Evolutionary conservation across 306 rosid species (phyloP).

Genomic region (Trichosanthes cucumerina): DNA sequence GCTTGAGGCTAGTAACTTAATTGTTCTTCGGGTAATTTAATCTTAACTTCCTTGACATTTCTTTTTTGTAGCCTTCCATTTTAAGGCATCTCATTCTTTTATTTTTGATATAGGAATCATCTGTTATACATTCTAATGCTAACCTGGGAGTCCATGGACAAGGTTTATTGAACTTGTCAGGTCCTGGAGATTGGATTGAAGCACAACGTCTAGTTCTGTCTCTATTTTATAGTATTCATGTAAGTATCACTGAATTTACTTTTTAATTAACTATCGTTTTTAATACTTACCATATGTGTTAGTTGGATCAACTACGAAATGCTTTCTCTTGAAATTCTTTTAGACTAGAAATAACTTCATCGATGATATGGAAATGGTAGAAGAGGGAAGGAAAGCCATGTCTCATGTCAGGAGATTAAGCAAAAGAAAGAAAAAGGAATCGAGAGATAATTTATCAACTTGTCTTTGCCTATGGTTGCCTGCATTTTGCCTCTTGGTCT

Average conservation of each 20-base stretch:
- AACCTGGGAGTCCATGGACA: constrained; percentile 98
- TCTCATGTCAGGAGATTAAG: neutral
- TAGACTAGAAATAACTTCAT: neutral
- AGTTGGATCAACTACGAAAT: neutral
- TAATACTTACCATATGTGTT: neutral
- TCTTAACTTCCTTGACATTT: constrained; percentile 17
- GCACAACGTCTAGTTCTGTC: constrained; percentile 94
- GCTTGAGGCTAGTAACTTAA: constrained; percentile 93
- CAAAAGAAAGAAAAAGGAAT: neutral
- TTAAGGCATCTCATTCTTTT: constrained; percentile 18
- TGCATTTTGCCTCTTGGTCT: too few species aligned
- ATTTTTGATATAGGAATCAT: constrained; percentile 53
- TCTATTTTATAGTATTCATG: constrained; percentile 85
- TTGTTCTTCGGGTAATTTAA: constrained; percentile 76
- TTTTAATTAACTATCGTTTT: neutral
- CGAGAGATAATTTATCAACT: neutral
- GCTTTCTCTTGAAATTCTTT: neutral
- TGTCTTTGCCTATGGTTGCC: neutral
- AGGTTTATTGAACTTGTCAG: constrained; percentile 90
- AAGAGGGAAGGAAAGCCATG: neutral
- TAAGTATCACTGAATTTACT: constrained; percentile 25
- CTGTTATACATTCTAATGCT: constrained; percentile 97
- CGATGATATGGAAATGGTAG: neutral
- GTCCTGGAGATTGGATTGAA: constrained; percentile 91
- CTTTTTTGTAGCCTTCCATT: constrained; percentile 12